phyloP scores from a whole-genome alignment of 257 asterid genomes.

The Scutellaria galericulata region DNA sequence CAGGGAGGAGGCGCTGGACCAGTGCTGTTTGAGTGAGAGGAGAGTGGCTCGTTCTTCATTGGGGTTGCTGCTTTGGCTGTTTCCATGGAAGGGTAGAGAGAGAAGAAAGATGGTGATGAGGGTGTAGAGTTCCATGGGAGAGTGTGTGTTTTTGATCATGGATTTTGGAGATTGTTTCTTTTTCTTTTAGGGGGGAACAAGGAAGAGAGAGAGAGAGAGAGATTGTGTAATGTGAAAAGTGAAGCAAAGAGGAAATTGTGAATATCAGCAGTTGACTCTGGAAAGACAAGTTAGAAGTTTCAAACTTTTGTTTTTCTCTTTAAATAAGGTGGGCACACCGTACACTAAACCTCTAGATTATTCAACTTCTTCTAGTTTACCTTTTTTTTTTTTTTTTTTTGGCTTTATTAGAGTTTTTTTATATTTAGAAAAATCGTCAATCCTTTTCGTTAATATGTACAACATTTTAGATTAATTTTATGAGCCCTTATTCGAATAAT shows the following conservation, averaged over 20 bases:
- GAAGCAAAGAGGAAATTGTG: conserved; percentile 36
- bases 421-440: too few species aligned
- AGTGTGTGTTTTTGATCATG: conserved; percentile 43
- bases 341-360: too few species aligned
- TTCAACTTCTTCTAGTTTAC: too few species aligned
- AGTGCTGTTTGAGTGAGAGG: conserved; percentile 57
- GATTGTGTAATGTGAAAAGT: conserved; percentile 26
- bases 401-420: too few species aligned
- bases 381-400: too few species aligned
- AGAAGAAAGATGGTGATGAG: conserved; percentile 40
- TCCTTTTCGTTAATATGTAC: too few species aligned
- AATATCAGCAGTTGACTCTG: conserved; percentile 35
- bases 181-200: not conserved
- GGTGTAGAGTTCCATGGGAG: conserved; percentile 32
- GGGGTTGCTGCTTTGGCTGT: conserved; percentile 43
- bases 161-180: not conserved
- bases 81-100: conserved; percentile 49
- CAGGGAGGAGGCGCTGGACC: conserved; percentile 61
- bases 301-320: not conserved
- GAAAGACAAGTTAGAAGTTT: conserved; percentile 10
- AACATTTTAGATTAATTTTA: too few species aligned
- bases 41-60: conserved; percentile 59
- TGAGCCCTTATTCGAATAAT: too few species aligned
- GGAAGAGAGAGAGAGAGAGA: not conserved
- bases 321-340: too few species aligned